Percentiles rank a stretch among this genome's conserved stretches.
phyloP scores from a whole-genome alignment of 2,329 filamentous ascomycete species.

The Tolypocladium sp. region DNA sequence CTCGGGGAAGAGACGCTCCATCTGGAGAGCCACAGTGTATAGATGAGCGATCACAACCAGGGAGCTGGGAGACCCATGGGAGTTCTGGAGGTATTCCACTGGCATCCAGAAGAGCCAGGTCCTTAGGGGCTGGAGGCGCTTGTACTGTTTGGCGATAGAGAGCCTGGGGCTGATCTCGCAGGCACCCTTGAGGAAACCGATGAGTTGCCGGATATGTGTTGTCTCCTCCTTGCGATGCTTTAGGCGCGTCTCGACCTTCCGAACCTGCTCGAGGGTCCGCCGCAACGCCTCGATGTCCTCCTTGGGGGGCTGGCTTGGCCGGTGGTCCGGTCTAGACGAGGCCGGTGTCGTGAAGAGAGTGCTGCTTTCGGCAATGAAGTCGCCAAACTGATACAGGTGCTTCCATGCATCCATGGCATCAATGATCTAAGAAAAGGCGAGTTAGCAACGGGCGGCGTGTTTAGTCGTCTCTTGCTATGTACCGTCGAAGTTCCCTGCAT shows the following conservation, averaged over 20 bases:
- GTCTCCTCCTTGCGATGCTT: constrained; percentile 61
- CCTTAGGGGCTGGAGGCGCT: constrained; percentile 76
- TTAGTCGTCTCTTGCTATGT: no score
- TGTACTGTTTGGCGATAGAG: constrained; percentile 76
- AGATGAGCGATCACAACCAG: constrained; percentile 83
- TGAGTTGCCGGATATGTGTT: constrained; percentile 58
- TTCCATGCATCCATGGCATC: constrained; percentile 88
- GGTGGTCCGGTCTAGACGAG: constrained; percentile 55
- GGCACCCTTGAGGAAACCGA: constrained; percentile 63
- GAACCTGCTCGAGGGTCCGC: constrained; percentile 56
- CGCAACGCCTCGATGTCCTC: constrained; percentile 64
- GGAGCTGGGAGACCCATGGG: constrained; percentile 65
- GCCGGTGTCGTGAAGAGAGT: constrained; percentile 59
- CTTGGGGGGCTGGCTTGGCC: constrained; percentile 52
- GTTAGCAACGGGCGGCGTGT: no score
- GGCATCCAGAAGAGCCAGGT: constrained; percentile 97
- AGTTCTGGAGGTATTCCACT: constrained; percentile 69
- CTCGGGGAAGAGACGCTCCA: constrained; percentile 87
- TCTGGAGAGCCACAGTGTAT: constrained; percentile 76
- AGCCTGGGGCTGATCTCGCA: constrained; percentile 61
- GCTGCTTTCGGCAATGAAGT: constrained; percentile 73
- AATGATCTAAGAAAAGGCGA: no score
- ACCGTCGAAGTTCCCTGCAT: constrained; percentile 90
- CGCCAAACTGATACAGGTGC: constrained; percentile 76
- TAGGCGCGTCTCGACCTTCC: constrained; percentile 58